phyloP scores from a whole-genome alignment of 495 filamentous ascomycete genomes.

The Penicillium egyptiacum region DNA sequence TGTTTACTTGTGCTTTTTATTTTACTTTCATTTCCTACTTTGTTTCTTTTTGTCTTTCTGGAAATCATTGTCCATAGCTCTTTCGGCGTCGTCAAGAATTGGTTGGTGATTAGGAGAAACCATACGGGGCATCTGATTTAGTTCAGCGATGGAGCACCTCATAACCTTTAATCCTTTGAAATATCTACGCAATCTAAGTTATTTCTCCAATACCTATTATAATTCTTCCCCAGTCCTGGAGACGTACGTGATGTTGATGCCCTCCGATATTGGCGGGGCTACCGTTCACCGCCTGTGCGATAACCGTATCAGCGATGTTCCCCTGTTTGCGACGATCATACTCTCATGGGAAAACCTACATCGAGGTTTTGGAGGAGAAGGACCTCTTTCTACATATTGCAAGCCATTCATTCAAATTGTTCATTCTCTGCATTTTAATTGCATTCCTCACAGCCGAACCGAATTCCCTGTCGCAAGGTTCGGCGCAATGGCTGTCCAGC shows the following conservation, averaged over 20 bases:
- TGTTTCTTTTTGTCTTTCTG: constrained; percentile 16
- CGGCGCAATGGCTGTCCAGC: constrained; percentile 34
- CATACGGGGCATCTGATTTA: constrained; percentile 15
- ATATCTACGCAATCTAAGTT: constrained; percentile 1
- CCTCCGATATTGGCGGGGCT: constrained; percentile 18
- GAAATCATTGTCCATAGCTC: constrained; percentile 32
- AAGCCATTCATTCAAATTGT: background rate
- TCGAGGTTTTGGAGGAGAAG: constrained; percentile 16
- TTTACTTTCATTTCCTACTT: constrained; percentile 10
- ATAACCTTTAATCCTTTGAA: constrained; percentile 6
- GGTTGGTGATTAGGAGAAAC: constrained; percentile 28
- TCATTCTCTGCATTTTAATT: background rate
- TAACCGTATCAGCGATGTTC: constrained; percentile 27
- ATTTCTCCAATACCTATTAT: background rate
- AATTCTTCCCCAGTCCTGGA: background rate
- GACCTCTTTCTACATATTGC: constrained; percentile 14
- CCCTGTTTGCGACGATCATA: constrained; percentile 23
- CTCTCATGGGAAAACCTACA: constrained; percentile 19
- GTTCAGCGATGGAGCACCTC: constrained; percentile 12
- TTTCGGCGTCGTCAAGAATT: constrained; percentile 33
- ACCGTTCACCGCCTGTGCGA: constrained; percentile 27
- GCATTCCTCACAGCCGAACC: constrained; percentile 3
- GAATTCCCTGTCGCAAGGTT: constrained; percentile 13
- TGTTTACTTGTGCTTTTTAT: constrained; percentile 8
- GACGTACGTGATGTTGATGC: background rate